These are phyloP conservation scores for Didymosphaeria variabile DNA, from an alignment of 2,329 filamentous ascomycete genomes.

Conservation along the genomic window DNA sequence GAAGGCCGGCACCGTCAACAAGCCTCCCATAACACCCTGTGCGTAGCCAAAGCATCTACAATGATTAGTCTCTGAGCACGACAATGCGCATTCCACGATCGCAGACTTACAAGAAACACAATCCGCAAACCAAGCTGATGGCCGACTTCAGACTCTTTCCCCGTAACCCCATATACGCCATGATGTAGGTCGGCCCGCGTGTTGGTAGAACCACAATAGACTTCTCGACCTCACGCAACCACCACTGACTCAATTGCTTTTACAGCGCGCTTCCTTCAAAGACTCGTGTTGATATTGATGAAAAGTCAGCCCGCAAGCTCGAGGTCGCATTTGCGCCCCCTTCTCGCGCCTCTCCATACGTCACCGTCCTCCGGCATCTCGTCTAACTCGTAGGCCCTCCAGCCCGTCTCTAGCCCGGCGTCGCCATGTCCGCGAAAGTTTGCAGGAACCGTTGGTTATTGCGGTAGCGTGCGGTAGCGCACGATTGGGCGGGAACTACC, in stretches of 20 bases:
- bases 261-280: not conserved
- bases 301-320: not conserved
- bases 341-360: not conserved
- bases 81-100: not conserved
- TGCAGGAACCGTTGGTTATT: conserved; percentile 1
- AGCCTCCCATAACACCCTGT: conserved; percentile 71
- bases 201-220: conserved; percentile 1
- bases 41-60: conserved; percentile 67
- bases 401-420: not conserved
- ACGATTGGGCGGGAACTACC: not conserved
- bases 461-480: not conserved
- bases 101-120: conserved; percentile 18
- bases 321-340: not conserved
- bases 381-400: conserved; percentile 3
- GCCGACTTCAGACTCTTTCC: conserved; percentile 11
- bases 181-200: not conserved
- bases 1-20: conserved; percentile 74
- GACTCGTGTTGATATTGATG: not conserved
- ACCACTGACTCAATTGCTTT: not conserved
- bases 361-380: conserved; percentile 8
- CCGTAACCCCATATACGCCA: conserved; percentile 15
- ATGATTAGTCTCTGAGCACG: not conserved
- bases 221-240: not conserved
- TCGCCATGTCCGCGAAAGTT: not conserved
- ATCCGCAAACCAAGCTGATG: conserved; percentile 18